phyloP scores from a whole-genome alignment of 129 eudicot genomes.

The Lactuca sativa region DNA sequence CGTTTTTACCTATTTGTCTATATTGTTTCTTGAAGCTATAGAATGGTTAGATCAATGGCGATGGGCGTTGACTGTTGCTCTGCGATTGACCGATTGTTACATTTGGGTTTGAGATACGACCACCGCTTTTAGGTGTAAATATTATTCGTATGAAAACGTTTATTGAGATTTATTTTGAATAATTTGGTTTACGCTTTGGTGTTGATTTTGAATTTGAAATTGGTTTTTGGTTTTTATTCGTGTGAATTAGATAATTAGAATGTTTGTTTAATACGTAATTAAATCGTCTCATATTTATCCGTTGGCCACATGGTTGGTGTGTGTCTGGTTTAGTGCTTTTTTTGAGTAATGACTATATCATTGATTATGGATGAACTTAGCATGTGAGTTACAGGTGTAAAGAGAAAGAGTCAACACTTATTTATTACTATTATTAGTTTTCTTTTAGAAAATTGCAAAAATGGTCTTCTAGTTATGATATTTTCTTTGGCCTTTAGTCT shows the following conservation, averaged over 20 bases:
- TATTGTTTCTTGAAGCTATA: neutral
- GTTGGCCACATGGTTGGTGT: neutral
- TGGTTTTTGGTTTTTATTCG: neutral
- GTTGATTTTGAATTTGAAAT: neutral
- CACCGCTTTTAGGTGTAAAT: constrained; percentile 7
- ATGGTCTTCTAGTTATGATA: too few relatives aligned
- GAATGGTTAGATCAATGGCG: too few relatives aligned
- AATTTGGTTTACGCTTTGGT: neutral
- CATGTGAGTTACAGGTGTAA: neutral
- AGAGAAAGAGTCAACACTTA: too few relatives aligned
- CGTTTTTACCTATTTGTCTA: neutral
- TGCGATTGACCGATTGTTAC: neutral
- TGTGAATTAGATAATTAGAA: neutral
- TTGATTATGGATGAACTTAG: neutral
- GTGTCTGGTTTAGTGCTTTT: too few relatives aligned
- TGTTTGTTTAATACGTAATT: too few relatives aligned
- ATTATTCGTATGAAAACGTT: neutral
- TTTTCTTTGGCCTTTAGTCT: too few relatives aligned
- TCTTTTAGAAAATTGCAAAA: too few relatives aligned
- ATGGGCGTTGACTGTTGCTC: neutral
- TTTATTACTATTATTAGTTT: too few relatives aligned
- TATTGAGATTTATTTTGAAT: constrained; percentile 8
- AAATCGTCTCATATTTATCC: neutral
- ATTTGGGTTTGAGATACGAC: neutral
- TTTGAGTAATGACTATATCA: neutral